These are phyloP conservation scores for Aspergillus clavatus DNA, from an alignment of 2,329 filamentous ascomycete genomes.

Conservation along the genomic window DNA sequence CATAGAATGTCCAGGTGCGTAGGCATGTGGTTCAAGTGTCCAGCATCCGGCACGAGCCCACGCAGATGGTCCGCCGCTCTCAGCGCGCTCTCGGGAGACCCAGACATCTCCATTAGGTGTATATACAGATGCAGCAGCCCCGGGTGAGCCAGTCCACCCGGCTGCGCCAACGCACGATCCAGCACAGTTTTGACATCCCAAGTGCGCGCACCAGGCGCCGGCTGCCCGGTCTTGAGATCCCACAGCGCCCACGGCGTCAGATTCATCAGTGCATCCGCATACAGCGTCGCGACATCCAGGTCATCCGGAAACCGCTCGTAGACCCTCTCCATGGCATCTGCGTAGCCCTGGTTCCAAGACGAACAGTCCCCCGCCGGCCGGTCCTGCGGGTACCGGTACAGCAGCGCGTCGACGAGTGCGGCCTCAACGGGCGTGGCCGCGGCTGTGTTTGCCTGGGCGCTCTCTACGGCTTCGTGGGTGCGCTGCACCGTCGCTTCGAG, in stretches of 20 bases:
- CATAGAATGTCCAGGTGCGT: constrained; percentile 69
- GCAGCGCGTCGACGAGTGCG: constrained; percentile 60
- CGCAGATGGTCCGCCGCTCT: constrained; percentile 58
- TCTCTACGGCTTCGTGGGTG: constrained; percentile 43
- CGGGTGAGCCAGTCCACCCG: constrained; percentile 54
- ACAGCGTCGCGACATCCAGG: constrained; percentile 60
- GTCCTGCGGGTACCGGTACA: constrained; percentile 56
- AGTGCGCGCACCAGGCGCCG: constrained; percentile 52
- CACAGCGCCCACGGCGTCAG: constrained; percentile 62
- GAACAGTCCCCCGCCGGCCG: constrained; percentile 47
- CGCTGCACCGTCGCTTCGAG: constrained; percentile 45
- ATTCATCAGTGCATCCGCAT: constrained; percentile 62
- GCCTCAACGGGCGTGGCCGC: constrained; percentile 51
- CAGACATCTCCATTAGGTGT: constrained; percentile 73
- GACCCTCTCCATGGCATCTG: constrained; percentile 55
- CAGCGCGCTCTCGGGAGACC: constrained; percentile 58
- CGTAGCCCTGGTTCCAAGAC: constrained; percentile 56
- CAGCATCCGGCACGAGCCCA: constrained; percentile 61
- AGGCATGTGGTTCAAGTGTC: constrained; percentile 72
- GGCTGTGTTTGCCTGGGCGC: constrained; percentile 40
- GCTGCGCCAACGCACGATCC: constrained; percentile 52
- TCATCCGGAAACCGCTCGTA: constrained; percentile 52
- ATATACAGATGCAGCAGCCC: constrained; percentile 72
- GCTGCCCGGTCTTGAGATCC: constrained; percentile 56
- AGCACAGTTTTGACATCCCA: constrained; percentile 56